phyloP scores from a whole-genome alignment of 208 protist genomes.

The Leishmania aethiopica region DNA sequence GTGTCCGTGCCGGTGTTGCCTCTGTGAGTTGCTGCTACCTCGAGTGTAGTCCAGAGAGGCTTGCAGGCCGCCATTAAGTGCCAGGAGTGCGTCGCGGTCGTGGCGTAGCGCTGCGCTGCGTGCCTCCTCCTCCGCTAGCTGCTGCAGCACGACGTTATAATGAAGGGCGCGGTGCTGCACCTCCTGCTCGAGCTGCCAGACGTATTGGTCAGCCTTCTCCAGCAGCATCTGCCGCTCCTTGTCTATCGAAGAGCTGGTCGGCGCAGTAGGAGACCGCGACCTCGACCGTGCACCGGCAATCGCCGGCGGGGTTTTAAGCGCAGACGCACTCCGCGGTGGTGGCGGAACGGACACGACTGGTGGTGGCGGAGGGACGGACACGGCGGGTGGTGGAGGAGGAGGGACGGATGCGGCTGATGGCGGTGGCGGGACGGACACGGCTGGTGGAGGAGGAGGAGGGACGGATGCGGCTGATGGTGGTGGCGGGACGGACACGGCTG shows the following conservation, averaged over 20 bases:
- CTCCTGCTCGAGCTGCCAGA: slow-evolving; percentile 56
- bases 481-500: not conserved
- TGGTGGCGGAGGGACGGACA: slow-evolving; percentile 10
- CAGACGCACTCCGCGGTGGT: slow-evolving; percentile 11
- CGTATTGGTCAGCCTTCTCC: slow-evolving; percentile 58
- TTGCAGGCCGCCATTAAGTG: slow-evolving; percentile 43
- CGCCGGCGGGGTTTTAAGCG: not conserved
- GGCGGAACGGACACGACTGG: not conserved
- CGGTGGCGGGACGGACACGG: not conserved
- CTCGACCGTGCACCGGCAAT: slow-evolving; percentile 8
- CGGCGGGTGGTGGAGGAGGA: slow-evolving; percentile 3
- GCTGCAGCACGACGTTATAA: slow-evolving; percentile 45
- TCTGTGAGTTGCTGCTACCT: not conserved
- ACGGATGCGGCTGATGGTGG: not conserved
- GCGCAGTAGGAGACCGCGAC: not conserved
- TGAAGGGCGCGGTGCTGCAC: slow-evolving; percentile 51
- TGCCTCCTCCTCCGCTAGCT: slow-evolving; percentile 54
- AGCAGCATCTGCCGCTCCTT: slow-evolving; percentile 43
- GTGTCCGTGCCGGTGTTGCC: not conserved
- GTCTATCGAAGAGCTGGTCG: slow-evolving; percentile 16
- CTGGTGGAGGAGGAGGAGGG: not conserved
- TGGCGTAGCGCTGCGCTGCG: slow-evolving; percentile 40
- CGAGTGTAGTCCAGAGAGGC: slow-evolving; percentile 22
- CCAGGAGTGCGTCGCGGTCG: slow-evolving; percentile 57
- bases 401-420: not conserved